A percentile compares a stretch with the other conserved stretches of the same genome.
Evolutionary conservation across 2,329 filamentous ascomycete genomes (phyloP).

Genomic region (Aspergillus bombycis): DNA sequence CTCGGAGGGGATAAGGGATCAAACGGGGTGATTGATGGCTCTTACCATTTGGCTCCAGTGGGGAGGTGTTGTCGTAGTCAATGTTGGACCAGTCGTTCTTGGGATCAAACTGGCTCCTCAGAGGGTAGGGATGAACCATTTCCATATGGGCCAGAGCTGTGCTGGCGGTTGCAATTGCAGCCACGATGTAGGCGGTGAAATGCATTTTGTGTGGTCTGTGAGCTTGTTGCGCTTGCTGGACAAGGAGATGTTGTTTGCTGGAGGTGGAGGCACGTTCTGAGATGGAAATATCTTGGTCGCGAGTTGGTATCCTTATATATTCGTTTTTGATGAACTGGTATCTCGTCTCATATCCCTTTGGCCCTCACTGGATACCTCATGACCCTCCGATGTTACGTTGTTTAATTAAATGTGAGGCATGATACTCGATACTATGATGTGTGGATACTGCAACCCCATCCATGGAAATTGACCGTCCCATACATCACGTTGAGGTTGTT

Average conservation of each 20-base stretch:
- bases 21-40: too few species aligned
- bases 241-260: neutral
- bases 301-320: neutral
- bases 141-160: constrained; percentile 9
- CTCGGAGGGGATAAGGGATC: accelerated
- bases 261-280: neutral
- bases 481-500: neutral
- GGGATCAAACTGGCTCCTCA: constrained; percentile 6
- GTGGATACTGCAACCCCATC: neutral
- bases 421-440: neutral
- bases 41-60: constrained; percentile 58
- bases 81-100: neutral
- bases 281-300: neutral
- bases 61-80: constrained; percentile 72
- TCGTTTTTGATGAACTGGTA: neutral
- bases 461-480: neutral
- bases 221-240: neutral
- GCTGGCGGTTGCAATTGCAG: neutral
- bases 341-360: neutral
- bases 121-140: neutral
- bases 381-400: neutral
- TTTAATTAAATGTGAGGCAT: neutral
- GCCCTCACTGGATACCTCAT: neutral
- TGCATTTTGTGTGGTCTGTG: neutral
- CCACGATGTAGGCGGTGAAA: neutral